phyloP scores from a whole-genome alignment of 148 eudicot species.

The Rhododendron vialii region DNA sequence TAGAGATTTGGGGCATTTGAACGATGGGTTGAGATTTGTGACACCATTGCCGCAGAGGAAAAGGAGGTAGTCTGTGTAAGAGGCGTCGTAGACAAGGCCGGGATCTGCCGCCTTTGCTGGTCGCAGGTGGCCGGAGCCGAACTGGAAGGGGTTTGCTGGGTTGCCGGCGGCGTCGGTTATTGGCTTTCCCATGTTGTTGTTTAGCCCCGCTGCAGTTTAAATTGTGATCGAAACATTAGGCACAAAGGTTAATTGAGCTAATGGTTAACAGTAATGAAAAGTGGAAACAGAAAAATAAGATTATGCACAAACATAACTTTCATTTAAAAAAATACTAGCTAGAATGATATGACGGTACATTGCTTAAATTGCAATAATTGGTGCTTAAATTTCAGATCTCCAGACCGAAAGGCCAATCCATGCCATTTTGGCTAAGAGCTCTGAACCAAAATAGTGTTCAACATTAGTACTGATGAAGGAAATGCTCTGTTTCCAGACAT shows the following conservation, averaged over 20 bases:
- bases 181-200: constrained; percentile 39
- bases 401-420: background rate
- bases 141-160: constrained; percentile 70
- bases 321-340: too few species aligned
- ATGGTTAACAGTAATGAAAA: background rate
- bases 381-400: background rate
- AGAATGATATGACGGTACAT: background rate
- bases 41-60: constrained; percentile 55
- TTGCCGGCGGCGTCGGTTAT: constrained; percentile 56
- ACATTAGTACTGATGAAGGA: background rate
- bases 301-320: background rate
- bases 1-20: constrained; percentile 51
- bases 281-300: background rate
- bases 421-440: background rate
- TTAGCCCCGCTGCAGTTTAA: constrained; percentile 49
- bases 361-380: background rate
- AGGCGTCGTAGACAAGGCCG: constrained; percentile 79
- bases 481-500: background rate
- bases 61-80: constrained; percentile 67
- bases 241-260: background rate
- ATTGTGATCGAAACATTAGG: background rate
- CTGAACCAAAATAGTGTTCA: background rate
- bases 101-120: constrained; percentile 86
- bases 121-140: constrained; percentile 74
- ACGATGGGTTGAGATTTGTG: constrained; percentile 31